Percentiles rank a stretch among this genome's conserved stretches.
phyloP scores from a whole-genome alignment of 257 asterid species.

The Nicotiana otophora region DNA sequence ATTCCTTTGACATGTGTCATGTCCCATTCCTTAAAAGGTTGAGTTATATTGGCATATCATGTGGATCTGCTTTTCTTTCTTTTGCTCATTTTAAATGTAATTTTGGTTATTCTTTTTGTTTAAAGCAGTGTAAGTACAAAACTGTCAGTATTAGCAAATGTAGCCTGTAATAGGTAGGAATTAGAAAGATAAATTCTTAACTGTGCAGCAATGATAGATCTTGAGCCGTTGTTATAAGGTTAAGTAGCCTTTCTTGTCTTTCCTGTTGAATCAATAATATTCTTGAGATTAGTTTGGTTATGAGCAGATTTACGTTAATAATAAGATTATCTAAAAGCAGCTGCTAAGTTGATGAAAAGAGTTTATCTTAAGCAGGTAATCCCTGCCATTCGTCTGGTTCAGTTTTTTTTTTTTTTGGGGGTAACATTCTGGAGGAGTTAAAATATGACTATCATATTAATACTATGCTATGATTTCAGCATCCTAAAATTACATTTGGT shows the following conservation, averaged over 20 bases:
- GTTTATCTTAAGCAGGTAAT: neutral
- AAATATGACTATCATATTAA: neutral
- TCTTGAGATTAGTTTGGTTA: neutral
- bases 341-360: neutral
- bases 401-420: neutral
- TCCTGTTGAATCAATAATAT: neutral
- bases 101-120: neutral
- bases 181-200: neutral
- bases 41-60: neutral
- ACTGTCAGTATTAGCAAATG: neutral
- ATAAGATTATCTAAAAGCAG: neutral
- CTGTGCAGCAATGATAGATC: neutral
- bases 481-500: neutral
- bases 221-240: neutral
- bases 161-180: neutral
- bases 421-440: neutral
- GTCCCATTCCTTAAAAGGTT: neutral
- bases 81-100: neutral
- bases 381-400: neutral
- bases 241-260: neutral
- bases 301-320: neutral
- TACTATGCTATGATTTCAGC: neutral
- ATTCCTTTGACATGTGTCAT: neutral
- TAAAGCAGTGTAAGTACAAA: neutral
- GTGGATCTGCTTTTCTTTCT: neutral